Conservation (phyloP, 1,139 yeast species). For the Insectozyma bohioensis region DNA sequence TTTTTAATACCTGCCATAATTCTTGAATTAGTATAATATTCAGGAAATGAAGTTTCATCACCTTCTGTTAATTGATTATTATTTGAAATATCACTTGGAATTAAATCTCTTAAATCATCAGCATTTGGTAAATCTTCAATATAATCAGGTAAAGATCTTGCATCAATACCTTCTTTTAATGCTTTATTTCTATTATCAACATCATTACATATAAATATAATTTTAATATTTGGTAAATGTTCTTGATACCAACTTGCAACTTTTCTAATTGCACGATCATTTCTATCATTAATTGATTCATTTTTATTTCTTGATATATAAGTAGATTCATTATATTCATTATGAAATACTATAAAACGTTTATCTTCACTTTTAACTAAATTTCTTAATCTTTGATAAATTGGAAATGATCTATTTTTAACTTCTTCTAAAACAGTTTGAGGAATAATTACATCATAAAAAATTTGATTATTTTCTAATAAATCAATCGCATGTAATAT, state of each 20-base stretch:
- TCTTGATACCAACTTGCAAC: conserved; percentile 68
- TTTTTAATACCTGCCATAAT: conserved; percentile 87
- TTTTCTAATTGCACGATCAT: conserved; percentile 85
- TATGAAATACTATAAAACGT: conserved; percentile 88
- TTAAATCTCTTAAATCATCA: conserved; percentile 75
- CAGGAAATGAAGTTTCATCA: conserved; percentile 67
- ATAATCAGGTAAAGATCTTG: conserved; percentile 62
- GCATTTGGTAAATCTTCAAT: conserved; percentile 71
- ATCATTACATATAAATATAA: conserved; percentile 79
- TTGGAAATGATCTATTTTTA: conserved; percentile 81
- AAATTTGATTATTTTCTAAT: conserved; percentile 73
- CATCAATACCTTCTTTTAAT: conserved; percentile 48
- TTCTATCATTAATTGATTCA: conserved; percentile 85
- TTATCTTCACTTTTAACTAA: conserved; percentile 77
- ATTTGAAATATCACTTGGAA: conserved; percentile 51
- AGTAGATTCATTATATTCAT: conserved; percentile 80
- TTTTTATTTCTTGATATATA: conserved; percentile 59
- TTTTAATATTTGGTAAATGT: conserved; percentile 58
- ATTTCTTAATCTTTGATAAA: conserved; percentile 79
- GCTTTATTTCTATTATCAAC: conserved; percentile 65
- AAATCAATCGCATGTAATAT: conserved; percentile 87
- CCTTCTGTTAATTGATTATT: conserved; percentile 14
- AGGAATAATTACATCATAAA: conserved; percentile 87
- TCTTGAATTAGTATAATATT: conserved; percentile 77
- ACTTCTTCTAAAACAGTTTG: conserved; percentile 96